Evolutionary conservation across 495 filamentous ascomycete genomes (phyloP).

Genomic region (Clavariopsis aquatica): DNA sequence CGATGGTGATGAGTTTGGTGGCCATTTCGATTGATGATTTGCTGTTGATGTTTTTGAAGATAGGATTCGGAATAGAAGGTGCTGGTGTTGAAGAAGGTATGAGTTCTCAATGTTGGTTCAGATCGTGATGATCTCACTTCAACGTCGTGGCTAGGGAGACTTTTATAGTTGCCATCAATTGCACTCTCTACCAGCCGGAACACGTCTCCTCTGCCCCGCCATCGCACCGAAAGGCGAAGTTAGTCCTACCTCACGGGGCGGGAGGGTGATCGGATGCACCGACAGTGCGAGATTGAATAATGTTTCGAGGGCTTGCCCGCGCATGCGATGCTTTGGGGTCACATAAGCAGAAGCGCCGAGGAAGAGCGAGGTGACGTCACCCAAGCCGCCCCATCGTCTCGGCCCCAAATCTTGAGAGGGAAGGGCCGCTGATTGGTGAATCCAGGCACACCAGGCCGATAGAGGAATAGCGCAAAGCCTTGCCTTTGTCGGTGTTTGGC

Average conservation of each 20-base stretch:
- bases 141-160: too few species aligned
- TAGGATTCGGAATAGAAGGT: neutral
- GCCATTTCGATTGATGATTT: conserved; percentile 19
- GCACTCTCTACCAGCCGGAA: too few species aligned
- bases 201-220: neutral
- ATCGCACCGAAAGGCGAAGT: neutral
- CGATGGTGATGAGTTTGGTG: conserved; percentile 48
- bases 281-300: neutral
- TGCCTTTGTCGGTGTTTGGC: too few species aligned
- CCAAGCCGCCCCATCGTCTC: neutral
- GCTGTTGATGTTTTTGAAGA: neutral
- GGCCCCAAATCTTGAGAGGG: neutral
- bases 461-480: too few species aligned
- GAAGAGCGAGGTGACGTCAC: neutral
- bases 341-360: neutral
- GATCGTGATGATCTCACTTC: too few species aligned
- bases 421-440: neutral
- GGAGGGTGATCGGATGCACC: neutral
- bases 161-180: too few species aligned
- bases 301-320: neutral
- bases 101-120: too few species aligned
- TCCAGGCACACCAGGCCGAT: neutral
- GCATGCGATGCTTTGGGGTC: neutral
- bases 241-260: neutral
- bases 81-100: neutral